Evolutionary conservation across 306 rosid species (phyloP), one percentile per base, ranked within the genome.

Genomic region (Medicago ruthenica): DNA sequence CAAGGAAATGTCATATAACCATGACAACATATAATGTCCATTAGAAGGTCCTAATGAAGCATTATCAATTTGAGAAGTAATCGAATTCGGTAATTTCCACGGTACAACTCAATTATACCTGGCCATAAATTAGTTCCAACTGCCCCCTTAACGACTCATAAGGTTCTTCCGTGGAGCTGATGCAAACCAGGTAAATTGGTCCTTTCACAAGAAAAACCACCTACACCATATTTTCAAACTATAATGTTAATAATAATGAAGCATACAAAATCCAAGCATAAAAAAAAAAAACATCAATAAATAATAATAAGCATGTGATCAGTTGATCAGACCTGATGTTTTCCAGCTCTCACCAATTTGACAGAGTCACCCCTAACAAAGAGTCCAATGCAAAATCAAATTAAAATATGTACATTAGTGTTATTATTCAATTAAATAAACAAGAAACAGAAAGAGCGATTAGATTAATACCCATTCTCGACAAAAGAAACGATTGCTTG

Each of bases 91-190:
- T 45, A 77, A 51, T 62, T 51, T 75, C 16, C 50, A 42, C 15
- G 15, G 20, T 62, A 36, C 16, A 75, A 68, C 63, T 72, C 61
- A 80, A 47, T 75, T 71, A 80, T 87, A 95, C 99, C 97, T 95
- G 99, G 73, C 89, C 97, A 76, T 95, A 95, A 69, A 92, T 89
- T 74, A 95, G 87, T 83, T 95, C 99, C 90, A 95, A 78, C 51
- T 95, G 99, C 67, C 90, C 95, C 66, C 84, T 87, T 70, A 95
- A 86, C 55, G 99, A 90, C 74, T 90, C 97, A 47, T 87, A 90
- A 67, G 97, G 99, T 83, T 95, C 99, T 77, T 92, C 99, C 1
- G 99, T 95, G 86, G 93, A 92, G 89, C 97, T 89, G 80, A 95
- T 95, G 90, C 99, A 92, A 66, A 92, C 99, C 45, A 95, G 81